A percentile compares a stretch with the other conserved stretches of the same genome.
These are phyloP conservation scores for Pythium scleroteichum DNA, from an alignment of 352 stramenopile species.

Conservation along the genomic window DNA sequence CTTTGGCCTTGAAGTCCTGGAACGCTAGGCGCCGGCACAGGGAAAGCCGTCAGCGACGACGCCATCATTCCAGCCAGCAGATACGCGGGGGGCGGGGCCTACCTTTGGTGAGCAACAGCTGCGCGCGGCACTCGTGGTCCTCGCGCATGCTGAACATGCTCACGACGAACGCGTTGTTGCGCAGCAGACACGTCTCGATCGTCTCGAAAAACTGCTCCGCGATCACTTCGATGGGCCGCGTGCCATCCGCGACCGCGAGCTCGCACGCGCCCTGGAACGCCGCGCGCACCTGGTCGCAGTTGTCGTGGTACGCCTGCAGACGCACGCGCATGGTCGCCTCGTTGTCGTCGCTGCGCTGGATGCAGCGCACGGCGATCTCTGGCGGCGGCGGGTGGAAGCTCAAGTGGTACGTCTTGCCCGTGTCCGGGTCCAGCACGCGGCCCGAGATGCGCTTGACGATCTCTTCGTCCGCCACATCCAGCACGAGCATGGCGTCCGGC, in stretches of 20 bases:
- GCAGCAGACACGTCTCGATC: conserved; percentile 53
- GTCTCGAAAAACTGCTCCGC: conserved; percentile 52
- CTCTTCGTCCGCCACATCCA: conserved; percentile 94
- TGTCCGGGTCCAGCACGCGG: conserved; percentile 89
- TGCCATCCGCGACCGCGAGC: conserved; percentile 50
- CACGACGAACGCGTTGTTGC: conserved; percentile 61
- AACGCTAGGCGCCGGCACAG: conserved; percentile 38
- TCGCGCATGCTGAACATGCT: conserved; percentile 51
- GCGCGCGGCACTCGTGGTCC: conserved; percentile 40
- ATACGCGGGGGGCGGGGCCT: too few relatives aligned
- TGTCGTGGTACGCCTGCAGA: conserved; percentile 83
- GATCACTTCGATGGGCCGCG: conserved; percentile 49
- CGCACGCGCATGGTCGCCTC: conserved; percentile 88
- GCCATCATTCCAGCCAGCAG: too few relatives aligned
- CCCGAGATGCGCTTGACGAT: conserved; percentile 94
- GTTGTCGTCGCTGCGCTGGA: conserved; percentile 85
- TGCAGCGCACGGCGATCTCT: conserved; percentile 61
- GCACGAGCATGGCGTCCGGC: conserved; percentile 92
- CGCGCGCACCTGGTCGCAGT: conserved; percentile 50
- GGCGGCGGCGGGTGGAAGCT: conserved; percentile 82
- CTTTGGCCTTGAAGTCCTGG: conserved; percentile 56
- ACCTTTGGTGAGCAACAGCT: conserved; percentile 64
- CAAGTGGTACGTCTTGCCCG: conserved; percentile 92
- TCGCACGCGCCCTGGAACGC: conserved; percentile 46
- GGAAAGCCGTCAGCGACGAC: too few relatives aligned